These are phyloP conservation scores for Rutidosis leptorrhynchoides DNA, from an alignment of 129 eudicot genomes.

Conservation along the genomic window DNA sequence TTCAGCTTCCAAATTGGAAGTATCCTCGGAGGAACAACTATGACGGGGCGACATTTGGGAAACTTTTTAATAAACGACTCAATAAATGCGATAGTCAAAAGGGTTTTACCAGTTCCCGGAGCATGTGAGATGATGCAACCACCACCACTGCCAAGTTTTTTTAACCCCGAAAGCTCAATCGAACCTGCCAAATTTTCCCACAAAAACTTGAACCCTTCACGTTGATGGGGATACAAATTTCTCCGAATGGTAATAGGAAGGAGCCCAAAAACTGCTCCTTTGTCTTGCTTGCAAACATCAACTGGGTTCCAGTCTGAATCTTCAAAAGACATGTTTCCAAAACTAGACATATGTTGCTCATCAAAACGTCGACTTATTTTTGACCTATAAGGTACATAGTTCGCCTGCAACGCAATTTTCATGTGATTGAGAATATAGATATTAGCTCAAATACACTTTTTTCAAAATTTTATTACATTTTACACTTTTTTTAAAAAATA, in stretches of 20 bases:
- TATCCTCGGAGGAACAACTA: slow-evolving; percentile 53
- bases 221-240: slow-evolving; percentile 65
- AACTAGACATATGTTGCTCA: slow-evolving; percentile 7
- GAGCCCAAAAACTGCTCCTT: slow-evolving; percentile 52
- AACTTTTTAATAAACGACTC: slow-evolving; percentile 46
- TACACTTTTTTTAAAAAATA: no score
- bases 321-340: not conserved
- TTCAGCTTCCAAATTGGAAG: slow-evolving; percentile 58
- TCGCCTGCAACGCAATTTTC: slow-evolving; percentile 19
- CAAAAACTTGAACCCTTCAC: slow-evolving; percentile 63
- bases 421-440: not conserved
- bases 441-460: no score
- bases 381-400: slow-evolving; percentile 10
- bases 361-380: slow-evolving; percentile 1
- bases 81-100: slow-evolving; percentile 43
- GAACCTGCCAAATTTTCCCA: slow-evolving; percentile 60
- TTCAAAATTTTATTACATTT: no score
- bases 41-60: slow-evolving; percentile 48
- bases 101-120: slow-evolving; percentile 82
- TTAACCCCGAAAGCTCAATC: slow-evolving; percentile 31
- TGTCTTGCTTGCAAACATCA: slow-evolving; percentile 6
- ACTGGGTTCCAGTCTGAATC: not conserved
- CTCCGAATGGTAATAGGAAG: slow-evolving; percentile 29
- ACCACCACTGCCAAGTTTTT: slow-evolving; percentile 16
- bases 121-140: slow-evolving; percentile 95